Conservation (phyloP, 2,329 filamentous ascomycete genomes). For the Cladobotryum mycophilum region DNA sequence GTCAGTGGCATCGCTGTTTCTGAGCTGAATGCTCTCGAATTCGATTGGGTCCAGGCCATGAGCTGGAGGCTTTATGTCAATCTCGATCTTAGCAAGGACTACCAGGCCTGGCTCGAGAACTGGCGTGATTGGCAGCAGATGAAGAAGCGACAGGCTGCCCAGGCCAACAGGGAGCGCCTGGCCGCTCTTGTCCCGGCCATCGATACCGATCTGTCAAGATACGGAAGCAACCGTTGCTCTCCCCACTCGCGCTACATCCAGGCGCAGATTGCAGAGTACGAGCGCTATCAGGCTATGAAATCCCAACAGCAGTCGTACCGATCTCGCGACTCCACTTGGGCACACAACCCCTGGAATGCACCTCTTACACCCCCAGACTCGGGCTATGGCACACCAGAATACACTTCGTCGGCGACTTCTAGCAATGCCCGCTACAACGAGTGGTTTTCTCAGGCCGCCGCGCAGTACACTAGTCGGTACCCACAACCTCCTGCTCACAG, state of each 20-base stretch:
- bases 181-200: conserved; percentile 43
- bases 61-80: conserved; percentile 84
- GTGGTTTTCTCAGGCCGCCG: conserved; percentile 44
- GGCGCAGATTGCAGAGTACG: conserved; percentile 51
- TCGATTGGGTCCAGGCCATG: conserved; percentile 80
- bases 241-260: conserved; percentile 43
- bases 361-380: conserved; percentile 56
- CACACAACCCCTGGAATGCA: conserved; percentile 40
- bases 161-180: conserved; percentile 44
- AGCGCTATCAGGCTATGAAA: conserved; percentile 42
- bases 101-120: conserved; percentile 55
- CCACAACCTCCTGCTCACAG: conserved; percentile 37
- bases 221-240: conserved; percentile 32
- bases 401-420: conserved; percentile 48
- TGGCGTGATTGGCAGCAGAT: conserved; percentile 52
- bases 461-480: conserved; percentile 40
- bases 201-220: conserved; percentile 36
- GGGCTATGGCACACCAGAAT: conserved; percentile 56
- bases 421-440: conserved; percentile 52
- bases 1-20: conserved; percentile 82
- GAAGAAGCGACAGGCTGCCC: conserved; percentile 47
- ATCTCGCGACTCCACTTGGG: conserved; percentile 39
- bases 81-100: conserved; percentile 67
- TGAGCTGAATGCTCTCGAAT: conserved; percentile 80
- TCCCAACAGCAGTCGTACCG: conserved; percentile 35